A percentile compares a stretch with the other conserved stretches of the same genome.
Evolutionary conservation across 2,329 filamentous ascomycete species (phyloP).

Genomic region (Scleromitrula shiraiana): DNA sequence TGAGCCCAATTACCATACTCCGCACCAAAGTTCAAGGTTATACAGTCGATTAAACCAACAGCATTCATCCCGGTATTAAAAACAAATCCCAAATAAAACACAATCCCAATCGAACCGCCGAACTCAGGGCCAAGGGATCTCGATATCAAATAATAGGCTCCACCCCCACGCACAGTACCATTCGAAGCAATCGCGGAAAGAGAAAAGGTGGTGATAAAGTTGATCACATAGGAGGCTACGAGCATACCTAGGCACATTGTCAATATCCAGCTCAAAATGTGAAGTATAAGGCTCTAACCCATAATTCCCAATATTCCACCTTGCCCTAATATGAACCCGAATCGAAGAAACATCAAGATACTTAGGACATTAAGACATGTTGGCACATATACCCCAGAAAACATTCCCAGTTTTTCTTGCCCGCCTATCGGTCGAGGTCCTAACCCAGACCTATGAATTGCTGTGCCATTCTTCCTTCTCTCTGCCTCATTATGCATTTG

Average conservation of each 20-base stretch:
- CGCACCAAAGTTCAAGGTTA: slow-evolving; percentile 65
- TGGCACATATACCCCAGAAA: slow-evolving; percentile 77
- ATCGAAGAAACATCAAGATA: slow-evolving; percentile 87
- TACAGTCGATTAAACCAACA: slow-evolving; percentile 76
- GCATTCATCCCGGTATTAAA: slow-evolving; percentile 84
- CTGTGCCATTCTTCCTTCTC: slow-evolving; percentile 25
- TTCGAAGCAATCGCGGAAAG: slow-evolving; percentile 86
- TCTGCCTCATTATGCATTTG: slow-evolving; percentile 23
- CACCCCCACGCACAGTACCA: slow-evolving; percentile 78
- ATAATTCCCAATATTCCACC: slow-evolving; percentile 10
- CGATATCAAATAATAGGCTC: slow-evolving; percentile 84
- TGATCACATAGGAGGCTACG: slow-evolving; percentile 66
- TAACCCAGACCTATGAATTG: slow-evolving; percentile 31
- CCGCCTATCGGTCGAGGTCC: slow-evolving; percentile 33
- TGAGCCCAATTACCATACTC: slow-evolving; percentile 47
- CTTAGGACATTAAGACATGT: slow-evolving; percentile 84
- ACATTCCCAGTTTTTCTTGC: slow-evolving; percentile 61
- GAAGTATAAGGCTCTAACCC: neutral
- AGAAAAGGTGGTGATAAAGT: slow-evolving; percentile 77
- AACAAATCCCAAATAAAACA: slow-evolving; percentile 86
- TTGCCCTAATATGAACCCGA: slow-evolving; percentile 69
- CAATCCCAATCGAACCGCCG: slow-evolving; percentile 76
- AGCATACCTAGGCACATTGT: slow-evolving; percentile 43
- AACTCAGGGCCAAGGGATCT: slow-evolving; percentile 81
- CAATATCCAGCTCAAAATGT: neutral